These are phyloP conservation scores for Thozetella sp. DNA, from an alignment of 495 filamentous ascomycete genomes.

Conservation along the genomic window DNA sequence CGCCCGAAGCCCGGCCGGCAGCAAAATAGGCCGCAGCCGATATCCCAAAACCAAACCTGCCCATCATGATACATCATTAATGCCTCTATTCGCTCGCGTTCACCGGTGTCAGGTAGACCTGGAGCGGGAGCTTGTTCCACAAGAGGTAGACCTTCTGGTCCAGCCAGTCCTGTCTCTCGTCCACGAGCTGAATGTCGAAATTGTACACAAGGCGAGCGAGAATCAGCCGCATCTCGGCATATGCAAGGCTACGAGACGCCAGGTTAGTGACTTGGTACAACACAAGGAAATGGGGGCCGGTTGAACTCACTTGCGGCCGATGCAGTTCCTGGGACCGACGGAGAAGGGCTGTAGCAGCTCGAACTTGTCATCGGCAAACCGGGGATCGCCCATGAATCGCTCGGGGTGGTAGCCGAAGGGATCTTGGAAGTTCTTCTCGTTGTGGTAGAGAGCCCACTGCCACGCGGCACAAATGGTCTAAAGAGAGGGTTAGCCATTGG, in stretches of 20 bases:
- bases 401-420: constrained; percentile 46
- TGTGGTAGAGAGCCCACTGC: constrained; percentile 42
- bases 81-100: too few species aligned
- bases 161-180: constrained; percentile 24
- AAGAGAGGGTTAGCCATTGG: neutral
- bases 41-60: too few species aligned
- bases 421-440: constrained; percentile 37
- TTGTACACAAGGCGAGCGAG: constrained; percentile 36
- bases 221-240: constrained; percentile 39
- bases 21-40: too few species aligned
- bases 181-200: constrained; percentile 37
- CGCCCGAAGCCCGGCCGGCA: too few species aligned
- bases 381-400: constrained; percentile 36
- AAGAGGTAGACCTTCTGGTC: constrained; percentile 18
- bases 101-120: neutral
- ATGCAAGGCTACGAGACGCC: constrained; percentile 12
- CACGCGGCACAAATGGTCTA: constrained; percentile 48
- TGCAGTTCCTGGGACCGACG: constrained; percentile 53
- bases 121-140: constrained; percentile 27
- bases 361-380: constrained; percentile 40
- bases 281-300: neutral
- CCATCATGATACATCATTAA: too few species aligned
- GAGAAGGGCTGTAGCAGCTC: constrained; percentile 50
- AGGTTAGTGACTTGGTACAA: neutral
- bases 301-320: constrained; percentile 53